Percentiles rank a stretch among this genome's conserved stretches.
phyloP scores from a whole-genome alignment of 2,329 filamentous ascomycete species.

The Penicillium sp. region DNA sequence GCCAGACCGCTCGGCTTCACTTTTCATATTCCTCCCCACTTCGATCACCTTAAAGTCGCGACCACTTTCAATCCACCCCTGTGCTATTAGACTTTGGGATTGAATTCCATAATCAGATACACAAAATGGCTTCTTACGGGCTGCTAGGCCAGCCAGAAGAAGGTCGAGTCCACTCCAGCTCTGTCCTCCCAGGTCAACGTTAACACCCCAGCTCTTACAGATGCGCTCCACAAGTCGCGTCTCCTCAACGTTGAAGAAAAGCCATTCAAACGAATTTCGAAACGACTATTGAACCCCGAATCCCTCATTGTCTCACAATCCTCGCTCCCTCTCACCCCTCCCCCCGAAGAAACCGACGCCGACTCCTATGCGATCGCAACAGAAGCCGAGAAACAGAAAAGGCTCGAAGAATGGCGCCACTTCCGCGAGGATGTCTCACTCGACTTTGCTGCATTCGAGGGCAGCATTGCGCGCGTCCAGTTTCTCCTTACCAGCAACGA shows the following conservation, averaged over 20 bases:
- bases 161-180: conserved; percentile 31
- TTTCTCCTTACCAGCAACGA: conserved; percentile 81
- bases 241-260: conserved; percentile 89
- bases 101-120: not conserved
- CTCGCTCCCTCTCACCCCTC: conserved; percentile 63
- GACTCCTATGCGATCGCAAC: conserved; percentile 44
- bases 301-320: conserved; percentile 60
- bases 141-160: conserved; percentile 70
- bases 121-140: conserved; percentile 58
- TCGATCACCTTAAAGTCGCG: conserved; percentile 5
- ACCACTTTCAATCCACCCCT: not conserved
- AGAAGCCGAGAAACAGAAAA: conserved; percentile 51
- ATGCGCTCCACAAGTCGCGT: conserved; percentile 81
- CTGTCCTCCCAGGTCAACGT: conserved; percentile 13
- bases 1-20: conserved; percentile 27
- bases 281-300: conserved; percentile 70
- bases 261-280: conserved; percentile 84
- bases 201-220: conserved; percentile 41
- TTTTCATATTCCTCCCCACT: conserved; percentile 19
- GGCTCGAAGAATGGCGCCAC: conserved; percentile 59
- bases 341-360: conserved; percentile 57
- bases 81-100: not conserved
- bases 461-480: conserved; percentile 81
- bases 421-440: conserved; percentile 81
- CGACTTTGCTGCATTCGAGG: conserved; percentile 86